phyloP scores from a whole-genome alignment of 1,284 basidiomycete genomes.

The Malassezia japonica region DNA sequence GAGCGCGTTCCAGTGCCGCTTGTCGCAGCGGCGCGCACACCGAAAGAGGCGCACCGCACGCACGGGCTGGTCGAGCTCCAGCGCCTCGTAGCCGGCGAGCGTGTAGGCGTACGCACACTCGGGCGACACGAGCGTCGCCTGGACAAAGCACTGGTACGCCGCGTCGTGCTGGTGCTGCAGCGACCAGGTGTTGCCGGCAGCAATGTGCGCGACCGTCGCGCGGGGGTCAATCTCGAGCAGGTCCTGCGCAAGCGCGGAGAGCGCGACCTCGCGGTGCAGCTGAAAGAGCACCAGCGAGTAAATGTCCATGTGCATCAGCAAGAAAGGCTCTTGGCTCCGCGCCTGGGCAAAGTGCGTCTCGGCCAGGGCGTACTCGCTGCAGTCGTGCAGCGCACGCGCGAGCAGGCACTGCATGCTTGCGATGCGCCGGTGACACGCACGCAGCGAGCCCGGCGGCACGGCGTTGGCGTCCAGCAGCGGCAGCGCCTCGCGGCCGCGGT shows the following conservation, averaged over 20 bases:
- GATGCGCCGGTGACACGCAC: conserved; percentile 14
- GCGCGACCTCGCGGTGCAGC: conserved; percentile 41
- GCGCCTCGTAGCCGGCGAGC: conserved; percentile 42
- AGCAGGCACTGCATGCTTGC: conserved; percentile 28
- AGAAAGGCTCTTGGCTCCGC: conserved; percentile 25
- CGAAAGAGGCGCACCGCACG: conserved; percentile 39
- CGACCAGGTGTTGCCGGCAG: conserved; percentile 41
- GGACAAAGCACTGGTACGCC: conserved; percentile 38
- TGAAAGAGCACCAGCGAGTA: conserved; percentile 45
- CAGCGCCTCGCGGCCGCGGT: conserved; percentile 24
- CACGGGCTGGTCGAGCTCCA: conserved; percentile 34
- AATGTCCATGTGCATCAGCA: conserved; percentile 38
- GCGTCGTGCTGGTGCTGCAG: conserved; percentile 41
- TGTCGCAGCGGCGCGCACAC: conserved; percentile 34
- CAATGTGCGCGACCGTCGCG: conserved; percentile 34
- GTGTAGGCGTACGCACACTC: conserved; percentile 45
- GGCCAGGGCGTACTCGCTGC: conserved; percentile 32
- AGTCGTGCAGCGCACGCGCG: conserved; percentile 33
- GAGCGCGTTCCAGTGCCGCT: conserved; percentile 44
- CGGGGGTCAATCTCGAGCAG: conserved; percentile 27
- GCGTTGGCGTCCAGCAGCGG: conserved; percentile 12
- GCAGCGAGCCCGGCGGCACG: not conserved
- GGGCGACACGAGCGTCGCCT: conserved; percentile 33
- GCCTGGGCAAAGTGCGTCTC: conserved; percentile 30
- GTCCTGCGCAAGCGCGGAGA: conserved; percentile 38